Conservation (phyloP, 2,329 filamentous ascomycete species). For the Lasiodiplodia citricola region DNA sequence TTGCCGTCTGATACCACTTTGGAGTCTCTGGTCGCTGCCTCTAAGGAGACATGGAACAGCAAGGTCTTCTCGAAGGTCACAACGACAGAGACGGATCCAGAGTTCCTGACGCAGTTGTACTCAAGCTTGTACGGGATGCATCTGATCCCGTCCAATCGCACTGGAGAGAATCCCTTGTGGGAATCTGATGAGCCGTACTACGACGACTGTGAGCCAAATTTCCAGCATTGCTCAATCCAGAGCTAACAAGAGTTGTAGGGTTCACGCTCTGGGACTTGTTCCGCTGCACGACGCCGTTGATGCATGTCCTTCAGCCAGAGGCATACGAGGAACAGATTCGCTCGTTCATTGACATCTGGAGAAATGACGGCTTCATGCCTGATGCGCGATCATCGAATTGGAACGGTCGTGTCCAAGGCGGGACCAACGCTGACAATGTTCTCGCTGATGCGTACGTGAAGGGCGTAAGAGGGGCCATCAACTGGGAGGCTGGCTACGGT, state of each 20-base stretch:
- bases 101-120: constrained; percentile 67
- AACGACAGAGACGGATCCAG: constrained; percentile 61
- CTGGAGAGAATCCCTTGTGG: constrained; percentile 73
- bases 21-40: constrained; percentile 52
- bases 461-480: constrained; percentile 64
- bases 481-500: constrained; percentile 60
- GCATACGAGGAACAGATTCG: constrained; percentile 70
- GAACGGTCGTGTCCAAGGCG: constrained; percentile 72
- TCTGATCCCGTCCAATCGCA: constrained; percentile 71
- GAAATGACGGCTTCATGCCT: constrained; percentile 67
- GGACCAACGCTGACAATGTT: constrained; percentile 73
- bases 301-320: constrained; percentile 68
- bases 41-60: constrained; percentile 63
- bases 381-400: constrained; percentile 71
- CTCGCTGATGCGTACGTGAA: constrained; percentile 76
- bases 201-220: constrained; percentile 55
- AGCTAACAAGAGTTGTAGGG: neutral
- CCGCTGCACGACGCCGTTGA: constrained; percentile 67
- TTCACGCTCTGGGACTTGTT: constrained; percentile 72
- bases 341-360: constrained; percentile 71
- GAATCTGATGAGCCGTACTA: constrained; percentile 70
- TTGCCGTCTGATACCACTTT: constrained; percentile 56
- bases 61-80: constrained; percentile 68
- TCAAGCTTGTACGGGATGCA: constrained; percentile 73
- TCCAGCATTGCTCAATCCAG: too few species aligned